Evolutionary conservation across 768 basidiomycete species (phyloP).

Genomic region (Chalciporus sphaerocephalus): DNA sequence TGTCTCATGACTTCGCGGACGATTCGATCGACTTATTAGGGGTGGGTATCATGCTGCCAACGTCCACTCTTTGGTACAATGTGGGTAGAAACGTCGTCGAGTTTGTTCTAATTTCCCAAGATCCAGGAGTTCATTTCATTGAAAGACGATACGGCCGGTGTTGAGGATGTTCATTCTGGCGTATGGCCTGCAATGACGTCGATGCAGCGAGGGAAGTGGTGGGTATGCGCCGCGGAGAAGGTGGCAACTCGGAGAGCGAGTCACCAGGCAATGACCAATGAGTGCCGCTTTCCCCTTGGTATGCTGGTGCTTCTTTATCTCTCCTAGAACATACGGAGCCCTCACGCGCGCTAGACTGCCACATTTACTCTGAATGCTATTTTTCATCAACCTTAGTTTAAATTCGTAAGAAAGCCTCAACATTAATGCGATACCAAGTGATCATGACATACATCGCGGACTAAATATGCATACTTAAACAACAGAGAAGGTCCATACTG

Average conservation of each 20-base stretch:
- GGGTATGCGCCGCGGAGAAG: constrained; percentile 34
- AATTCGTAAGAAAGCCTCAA: not conserved
- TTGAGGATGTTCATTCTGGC: constrained; percentile 72
- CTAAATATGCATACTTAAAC: constrained; percentile 28
- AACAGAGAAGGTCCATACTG: not conserved
- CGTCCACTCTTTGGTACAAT: constrained; percentile 46
- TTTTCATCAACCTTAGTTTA: no score
- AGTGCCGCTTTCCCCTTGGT: no score
- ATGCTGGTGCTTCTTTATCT: no score
- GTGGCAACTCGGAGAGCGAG: constrained; percentile 17
- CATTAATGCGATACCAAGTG: constrained; percentile 1
- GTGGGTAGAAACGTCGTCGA: constrained; percentile 3
- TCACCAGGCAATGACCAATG: constrained; percentile 18
- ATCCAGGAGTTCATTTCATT: constrained; percentile 47
- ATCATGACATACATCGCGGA: not conserved
- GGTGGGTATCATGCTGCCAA: constrained; percentile 51
- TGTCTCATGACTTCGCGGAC: constrained; percentile 38
- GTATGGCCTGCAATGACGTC: constrained; percentile 53
- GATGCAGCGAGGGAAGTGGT: constrained; percentile 50
- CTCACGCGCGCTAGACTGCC: no score
- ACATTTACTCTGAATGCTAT: no score
- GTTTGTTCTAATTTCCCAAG: constrained; percentile 32
- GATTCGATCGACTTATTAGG: constrained; percentile 64
- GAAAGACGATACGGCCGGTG: constrained; percentile 60
- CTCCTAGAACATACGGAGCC: no score